Percentiles rank a stretch among this genome's conserved stretches.
Conservation (phyloP, 1,139 yeast genomes). For the Blastobotrys niveus region DNA sequence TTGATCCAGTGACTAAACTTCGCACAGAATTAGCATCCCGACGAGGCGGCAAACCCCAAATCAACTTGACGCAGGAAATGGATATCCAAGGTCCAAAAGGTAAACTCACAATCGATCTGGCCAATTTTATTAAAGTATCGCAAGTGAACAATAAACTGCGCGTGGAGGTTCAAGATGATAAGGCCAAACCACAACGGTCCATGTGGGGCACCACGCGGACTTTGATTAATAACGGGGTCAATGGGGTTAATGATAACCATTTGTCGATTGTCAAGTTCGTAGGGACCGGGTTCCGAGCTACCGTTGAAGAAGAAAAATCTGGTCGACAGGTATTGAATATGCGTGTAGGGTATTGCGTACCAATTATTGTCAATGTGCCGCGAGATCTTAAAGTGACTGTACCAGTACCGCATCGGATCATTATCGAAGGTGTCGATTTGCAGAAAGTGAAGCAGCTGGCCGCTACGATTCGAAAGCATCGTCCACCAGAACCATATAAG, state of each 20-base stretch:
- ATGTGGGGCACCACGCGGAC: conserved; percentile 97
- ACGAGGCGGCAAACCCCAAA: conserved; percentile 58
- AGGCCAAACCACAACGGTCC: conserved; percentile 62
- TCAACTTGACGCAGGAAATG: conserved; percentile 55
- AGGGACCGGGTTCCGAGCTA: conserved; percentile 96
- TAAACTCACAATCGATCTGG: conserved; percentile 53
- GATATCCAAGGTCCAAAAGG: conserved; percentile 84
- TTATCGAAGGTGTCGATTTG: conserved; percentile 82
- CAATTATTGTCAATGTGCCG: conserved; percentile 62
- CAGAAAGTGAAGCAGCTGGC: conserved; percentile 87
- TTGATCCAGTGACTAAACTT: conserved; percentile 45
- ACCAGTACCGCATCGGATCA: conserved; percentile 83
- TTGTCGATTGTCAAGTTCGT: conserved; percentile 80
- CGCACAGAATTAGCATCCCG: conserved; percentile 28
- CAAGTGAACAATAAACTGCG: conserved; percentile 39
- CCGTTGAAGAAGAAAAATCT: conserved; percentile 47
- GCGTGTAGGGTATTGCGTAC: conserved; percentile 80
- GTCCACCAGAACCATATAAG: conserved; percentile 97
- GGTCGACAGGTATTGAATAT: conserved; percentile 61
- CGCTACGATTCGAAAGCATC: conserved; percentile 75
- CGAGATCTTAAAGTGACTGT: conserved; percentile 64
- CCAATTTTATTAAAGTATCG: conserved; percentile 58
- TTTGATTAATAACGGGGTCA: conserved; percentile 65
- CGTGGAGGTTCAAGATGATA: conserved; percentile 54
- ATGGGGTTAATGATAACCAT: conserved; percentile 92